These are phyloP conservation scores for Phialophora chinensis DNA, from an alignment of 2,329 filamentous ascomycete species.

Conservation along the genomic window DNA sequence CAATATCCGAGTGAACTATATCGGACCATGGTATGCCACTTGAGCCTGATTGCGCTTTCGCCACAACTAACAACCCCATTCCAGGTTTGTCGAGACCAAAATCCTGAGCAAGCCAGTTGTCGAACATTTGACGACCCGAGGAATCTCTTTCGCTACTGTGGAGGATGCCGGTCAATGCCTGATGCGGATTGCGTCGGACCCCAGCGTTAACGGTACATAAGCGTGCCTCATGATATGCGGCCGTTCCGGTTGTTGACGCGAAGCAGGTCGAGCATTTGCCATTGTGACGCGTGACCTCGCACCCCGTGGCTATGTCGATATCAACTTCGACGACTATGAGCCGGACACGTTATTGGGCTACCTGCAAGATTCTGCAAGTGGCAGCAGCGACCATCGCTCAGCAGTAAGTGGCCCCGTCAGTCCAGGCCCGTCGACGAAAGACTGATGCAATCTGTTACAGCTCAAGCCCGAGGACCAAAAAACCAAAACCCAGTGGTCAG, in stretches of 20 bases:
- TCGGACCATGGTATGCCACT: conserved; percentile 48
- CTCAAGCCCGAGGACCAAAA: conserved; percentile 24
- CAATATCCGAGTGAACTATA: conserved; percentile 47
- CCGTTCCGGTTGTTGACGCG: not conserved
- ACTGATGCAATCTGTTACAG: conserved; percentile 18
- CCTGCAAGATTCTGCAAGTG: conserved; percentile 5
- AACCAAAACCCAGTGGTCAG: conserved; percentile 28
- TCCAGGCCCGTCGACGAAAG: not conserved
- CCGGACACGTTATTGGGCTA: conserved; percentile 28
- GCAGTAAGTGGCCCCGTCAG: conserved; percentile 16
- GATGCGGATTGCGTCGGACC: conserved; percentile 31
- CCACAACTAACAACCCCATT: not conserved
- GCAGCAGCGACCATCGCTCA: conserved; percentile 18
- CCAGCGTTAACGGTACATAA: conserved; percentile 31
- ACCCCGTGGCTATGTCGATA: conserved; percentile 44
- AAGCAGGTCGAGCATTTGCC: conserved; percentile 39
- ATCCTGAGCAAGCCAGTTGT: conserved; percentile 43
- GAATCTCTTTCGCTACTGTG: conserved; percentile 30
- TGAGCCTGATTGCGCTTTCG: not conserved
- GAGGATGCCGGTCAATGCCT: conserved; percentile 32
- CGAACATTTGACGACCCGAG: conserved; percentile 35
- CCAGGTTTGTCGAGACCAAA: conserved; percentile 46
- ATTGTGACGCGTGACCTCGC: conserved; percentile 47
- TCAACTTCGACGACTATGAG: conserved; percentile 47
- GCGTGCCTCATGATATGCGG: not conserved